Evolutionary conservation across 2,329 filamentous ascomycete genomes (phyloP).

Genomic region (Bertia moriformis): DNA sequence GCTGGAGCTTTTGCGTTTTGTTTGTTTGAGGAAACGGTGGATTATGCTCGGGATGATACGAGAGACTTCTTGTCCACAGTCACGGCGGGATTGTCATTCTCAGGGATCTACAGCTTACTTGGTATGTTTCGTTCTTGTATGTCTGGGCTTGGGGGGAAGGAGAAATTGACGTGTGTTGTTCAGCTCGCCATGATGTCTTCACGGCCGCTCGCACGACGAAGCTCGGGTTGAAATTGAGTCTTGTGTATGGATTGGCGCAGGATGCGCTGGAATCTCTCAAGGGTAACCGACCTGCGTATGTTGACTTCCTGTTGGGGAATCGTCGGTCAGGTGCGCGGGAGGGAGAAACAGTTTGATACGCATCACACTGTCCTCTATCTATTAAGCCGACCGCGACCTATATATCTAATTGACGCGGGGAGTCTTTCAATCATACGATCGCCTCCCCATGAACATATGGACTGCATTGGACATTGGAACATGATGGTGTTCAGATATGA

Average conservation of each 20-base stretch:
- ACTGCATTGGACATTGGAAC: too few species aligned
- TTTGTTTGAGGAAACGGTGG: slow-evolving; percentile 45
- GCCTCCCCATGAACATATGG: too few species aligned
- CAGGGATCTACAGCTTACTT: slow-evolving; percentile 1
- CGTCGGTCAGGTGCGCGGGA: not conserved
- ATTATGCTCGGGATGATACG: slow-evolving; percentile 12
- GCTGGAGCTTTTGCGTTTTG: slow-evolving; percentile 41
- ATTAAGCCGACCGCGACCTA: too few species aligned
- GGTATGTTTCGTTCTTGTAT: not conserved
- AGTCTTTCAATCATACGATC: too few species aligned
- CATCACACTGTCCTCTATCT: too few species aligned
- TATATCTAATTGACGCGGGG: too few species aligned
- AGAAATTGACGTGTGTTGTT: not conserved
- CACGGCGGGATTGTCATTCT: slow-evolving; percentile 1
- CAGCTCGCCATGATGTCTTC: not conserved
- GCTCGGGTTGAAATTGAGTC: not conserved
- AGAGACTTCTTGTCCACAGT: not conserved
- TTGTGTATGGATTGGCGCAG: not conserved
- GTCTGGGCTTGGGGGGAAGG: too few species aligned
- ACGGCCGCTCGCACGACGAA: not conserved
- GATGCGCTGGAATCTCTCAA: not conserved
- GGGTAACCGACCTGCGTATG: not conserved
- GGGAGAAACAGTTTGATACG: too few species aligned
- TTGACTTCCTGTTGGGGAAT: not conserved
- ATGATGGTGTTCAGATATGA: too few species aligned